phyloP scores from a whole-genome alignment of 495 filamentous ascomycete genomes.

The Xylaria nigripes region DNA sequence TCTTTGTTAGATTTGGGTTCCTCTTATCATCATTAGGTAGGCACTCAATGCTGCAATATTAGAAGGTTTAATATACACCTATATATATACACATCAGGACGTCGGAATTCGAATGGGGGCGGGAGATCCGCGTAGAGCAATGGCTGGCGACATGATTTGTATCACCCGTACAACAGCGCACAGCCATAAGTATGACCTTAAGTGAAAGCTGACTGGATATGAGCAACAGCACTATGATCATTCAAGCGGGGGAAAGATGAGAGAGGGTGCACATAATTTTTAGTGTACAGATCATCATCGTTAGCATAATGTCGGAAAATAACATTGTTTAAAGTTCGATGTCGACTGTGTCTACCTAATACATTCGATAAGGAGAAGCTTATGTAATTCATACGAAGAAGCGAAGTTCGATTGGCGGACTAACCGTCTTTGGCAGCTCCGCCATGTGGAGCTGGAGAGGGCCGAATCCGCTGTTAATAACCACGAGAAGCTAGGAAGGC shows the following conservation, averaged over 20 bases:
- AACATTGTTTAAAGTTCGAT: background rate
- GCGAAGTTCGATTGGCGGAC: background rate
- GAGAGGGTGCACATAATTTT: too few species aligned
- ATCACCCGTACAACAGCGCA: background rate
- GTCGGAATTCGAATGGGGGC: background rate
- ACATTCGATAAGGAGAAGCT: too few species aligned
- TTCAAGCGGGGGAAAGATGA: background rate
- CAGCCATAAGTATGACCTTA: too few species aligned
- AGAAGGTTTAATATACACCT: too few species aligned
- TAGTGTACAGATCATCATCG: background rate
- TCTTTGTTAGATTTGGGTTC: background rate
- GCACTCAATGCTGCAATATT: background rate
- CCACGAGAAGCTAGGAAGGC: too few species aligned
- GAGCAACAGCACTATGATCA: background rate
- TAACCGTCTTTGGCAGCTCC: background rate
- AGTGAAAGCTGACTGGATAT: background rate
- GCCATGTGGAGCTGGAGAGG: background rate
- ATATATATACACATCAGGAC: background rate
- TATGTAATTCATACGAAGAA: background rate
- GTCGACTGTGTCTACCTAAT: background rate
- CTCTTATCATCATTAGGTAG: background rate
- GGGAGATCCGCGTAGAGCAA: constrained; percentile 2
- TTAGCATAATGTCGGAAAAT: background rate
- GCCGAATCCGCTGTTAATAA: too few species aligned
- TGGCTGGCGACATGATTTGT: background rate